Base-by-base conservation (phyloP, 176 grass and related monocot genomes). In the Phoenix roebelenii region DNA sequence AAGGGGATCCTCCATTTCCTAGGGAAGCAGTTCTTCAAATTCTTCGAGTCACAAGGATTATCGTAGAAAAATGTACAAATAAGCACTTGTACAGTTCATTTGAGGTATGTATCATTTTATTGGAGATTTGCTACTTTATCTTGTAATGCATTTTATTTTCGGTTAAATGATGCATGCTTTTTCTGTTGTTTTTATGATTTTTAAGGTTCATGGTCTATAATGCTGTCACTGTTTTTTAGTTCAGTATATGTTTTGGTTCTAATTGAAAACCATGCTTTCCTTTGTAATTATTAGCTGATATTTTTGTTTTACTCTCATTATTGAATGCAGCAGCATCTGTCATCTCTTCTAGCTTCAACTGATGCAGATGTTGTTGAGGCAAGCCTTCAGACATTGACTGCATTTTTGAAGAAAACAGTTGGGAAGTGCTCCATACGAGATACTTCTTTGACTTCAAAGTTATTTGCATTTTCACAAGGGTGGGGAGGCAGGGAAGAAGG, bases 401-500 rank as follows among this genome's bases (percentile, higher is more conserved):
- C 83, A 54, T 83, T 86, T 67, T 67, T 76, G 55, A 86, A 86
- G 64, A 92, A 86, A 76, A 80, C 88, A 68, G 49, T 76, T 51
- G 79, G 88, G 44, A 92, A 87, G 75, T 83, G 57, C 59, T 71
- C 69, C 18, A 69, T 80, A 59, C 22, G 54, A 57, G 78, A 67
- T 49, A 26, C 68, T 51, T 77, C 83, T 56, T 68, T 92, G 60
- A 73, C 72, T 65, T 83, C 76, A 15, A 92, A 87, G 23, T 77
- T 92, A 63, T 87, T 92, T 74, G 39, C 83, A n/a, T 71, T 92
- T 58, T 74, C 83, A 48, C 88, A 92, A 87, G 88, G 83, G 51
- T 92, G 88, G 88, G 88, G 88, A 77, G 76, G 83, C 25, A 92
- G 86, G 76, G 88, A 87, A 64, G 83, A 82, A 5, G 83, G 79